These are phyloP conservation scores for Pythium oligandrum DNA, from an alignment of 352 stramenopile genomes.

Conservation along the genomic window DNA sequence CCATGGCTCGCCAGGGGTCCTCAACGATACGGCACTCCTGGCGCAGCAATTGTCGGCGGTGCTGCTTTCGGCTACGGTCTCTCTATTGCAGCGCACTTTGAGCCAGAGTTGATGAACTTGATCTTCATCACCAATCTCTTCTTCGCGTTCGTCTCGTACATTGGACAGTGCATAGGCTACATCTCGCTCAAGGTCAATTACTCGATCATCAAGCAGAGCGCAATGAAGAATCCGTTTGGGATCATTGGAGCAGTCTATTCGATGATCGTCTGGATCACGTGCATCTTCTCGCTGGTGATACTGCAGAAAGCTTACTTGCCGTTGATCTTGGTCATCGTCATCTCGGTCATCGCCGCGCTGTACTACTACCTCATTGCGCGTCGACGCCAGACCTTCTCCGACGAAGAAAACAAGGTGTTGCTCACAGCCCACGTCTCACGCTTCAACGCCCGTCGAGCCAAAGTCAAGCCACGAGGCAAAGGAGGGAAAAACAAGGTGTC, in stretches of 20 bases:
- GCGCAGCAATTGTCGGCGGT: slow-evolving; percentile 1
- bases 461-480: slow-evolving; percentile 5
- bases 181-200: slow-evolving; percentile 15
- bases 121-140: slow-evolving; percentile 18
- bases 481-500: neutral
- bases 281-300: slow-evolving; percentile 4
- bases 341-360: neutral
- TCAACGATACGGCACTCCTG: slow-evolving; percentile 10
- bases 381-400: slow-evolving; percentile 17
- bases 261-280: slow-evolving; percentile 15
- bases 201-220: neutral
- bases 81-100: slow-evolving; percentile 13
- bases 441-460: slow-evolving; percentile 12
- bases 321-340: slow-evolving; percentile 6
- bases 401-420: slow-evolving; percentile 20
- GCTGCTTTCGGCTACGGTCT: slow-evolving; percentile 8
- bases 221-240: slow-evolving; percentile 17
- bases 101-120: neutral
- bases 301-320: slow-evolving; percentile 3
- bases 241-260: slow-evolving; percentile 15
- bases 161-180: slow-evolving; percentile 23
- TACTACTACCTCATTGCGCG: slow-evolving; percentile 18
- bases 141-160: slow-evolving; percentile 22
- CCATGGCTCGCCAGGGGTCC: slow-evolving; percentile 5
- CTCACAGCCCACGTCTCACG: slow-evolving; percentile 14